Base-by-base conservation (phyloP, 2,329 filamentous ascomycete species). In the Paecilomyces variotii region DNA sequence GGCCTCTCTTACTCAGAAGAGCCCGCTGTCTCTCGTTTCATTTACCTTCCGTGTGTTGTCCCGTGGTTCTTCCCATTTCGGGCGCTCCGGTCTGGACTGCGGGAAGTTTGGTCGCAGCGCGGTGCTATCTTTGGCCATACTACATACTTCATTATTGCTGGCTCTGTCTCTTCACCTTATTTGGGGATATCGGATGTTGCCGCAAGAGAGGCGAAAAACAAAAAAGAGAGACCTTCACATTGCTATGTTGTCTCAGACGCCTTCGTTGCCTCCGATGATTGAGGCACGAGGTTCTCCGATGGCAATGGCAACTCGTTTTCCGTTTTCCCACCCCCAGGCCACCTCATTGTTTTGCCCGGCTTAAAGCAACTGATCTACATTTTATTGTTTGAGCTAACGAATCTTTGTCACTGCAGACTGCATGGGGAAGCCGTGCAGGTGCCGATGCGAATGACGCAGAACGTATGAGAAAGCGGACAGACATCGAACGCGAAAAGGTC, bases 351-450 rank as follows among this genome's bases (percentile, higher is more conserved):
- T 28, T 19, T 57, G 27, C 11, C 53, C 24, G n/a, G 12, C 25
- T 26, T n/a, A 51, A n/a, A n/a, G 56, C 19, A 55, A 54, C 54
- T 55, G 49, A 52, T 54, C 65, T 67, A 58, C 64, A 61, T 58
- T 67, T 66, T 54, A 62, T 34, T 26, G 56, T 53, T 53, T 19
- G 39, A 45, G 19, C 39, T 45, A 45, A 45, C 39, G 39, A 45
- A 19, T 66, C 53, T 63, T 34, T 26, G 56, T 53, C 55, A 60
- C 53, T 56, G 59, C 71, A 97, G 92, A 97, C 92, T 52, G 93
- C 91, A 56, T 97, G 92, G 92, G 92, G 92, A 70, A 96, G 91
- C 76, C 88, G 92, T 75, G 90, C 91, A 67, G 92, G 94, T 67
- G 92, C 91, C 70, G 92, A 97, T 75, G 83, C 88, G 65, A 89